These are phyloP conservation scores for Triglochin maritima DNA, from an alignment of 106 monocot species.

Conservation along the genomic window DNA sequence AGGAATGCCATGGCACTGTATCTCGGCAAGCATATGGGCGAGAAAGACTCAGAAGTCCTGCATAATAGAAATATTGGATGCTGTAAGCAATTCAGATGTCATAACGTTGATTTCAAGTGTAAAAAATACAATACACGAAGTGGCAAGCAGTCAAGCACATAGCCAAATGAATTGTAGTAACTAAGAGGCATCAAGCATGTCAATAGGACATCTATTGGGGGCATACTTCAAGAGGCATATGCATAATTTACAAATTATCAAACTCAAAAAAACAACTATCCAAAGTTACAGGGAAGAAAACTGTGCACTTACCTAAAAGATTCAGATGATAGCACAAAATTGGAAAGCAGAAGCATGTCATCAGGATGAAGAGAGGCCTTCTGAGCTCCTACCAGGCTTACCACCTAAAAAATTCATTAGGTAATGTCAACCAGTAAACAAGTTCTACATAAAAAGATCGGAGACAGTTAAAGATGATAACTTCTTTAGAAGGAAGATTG, in stretches of 20 bases:
- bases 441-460: neutral
- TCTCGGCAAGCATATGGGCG: slow-evolving; percentile 91
- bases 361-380: slow-evolving; percentile 94
- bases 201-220: no score
- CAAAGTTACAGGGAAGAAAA: no score
- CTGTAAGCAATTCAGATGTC: neutral
- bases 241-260: no score
- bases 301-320: slow-evolving; percentile 65
- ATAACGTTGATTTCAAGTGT: no score
- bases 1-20: slow-evolving; percentile 97
- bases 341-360: slow-evolving; percentile 95
- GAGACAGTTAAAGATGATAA: neutral
- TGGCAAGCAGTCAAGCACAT: no score
- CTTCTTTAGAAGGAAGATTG: neutral
- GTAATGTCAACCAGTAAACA: slow-evolving; percentile 1
- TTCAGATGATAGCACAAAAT: slow-evolving; percentile 84
- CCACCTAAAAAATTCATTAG: slow-evolving; percentile 41
- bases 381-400: slow-evolving; percentile 97
- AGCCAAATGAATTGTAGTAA: no score
- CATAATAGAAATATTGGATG: slow-evolving; percentile 18
- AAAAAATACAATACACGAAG: no score
- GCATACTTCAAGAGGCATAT: no score
- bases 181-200: no score
- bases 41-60: slow-evolving; percentile 97
- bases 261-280: no score